Conservation (phyloP, 208 protist species). For the Spongospora subterranea region DNA sequence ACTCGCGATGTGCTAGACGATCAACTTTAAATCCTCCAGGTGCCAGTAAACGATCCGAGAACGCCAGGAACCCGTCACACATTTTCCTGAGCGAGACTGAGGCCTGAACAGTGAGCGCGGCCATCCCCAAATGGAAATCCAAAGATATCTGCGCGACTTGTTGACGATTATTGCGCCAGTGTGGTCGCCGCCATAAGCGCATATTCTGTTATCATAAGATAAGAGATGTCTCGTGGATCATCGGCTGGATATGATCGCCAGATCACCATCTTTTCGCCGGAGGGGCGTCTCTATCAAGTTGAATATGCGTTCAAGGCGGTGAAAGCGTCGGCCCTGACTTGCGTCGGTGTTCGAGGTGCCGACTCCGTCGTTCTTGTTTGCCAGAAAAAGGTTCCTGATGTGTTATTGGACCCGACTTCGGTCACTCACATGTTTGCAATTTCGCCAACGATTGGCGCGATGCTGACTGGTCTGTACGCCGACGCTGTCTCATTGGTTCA, state of each 20-base stretch:
- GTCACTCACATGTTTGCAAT: constrained; percentile 93
- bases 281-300: constrained; percentile 97
- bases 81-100: too few species aligned
- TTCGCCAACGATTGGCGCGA: constrained; percentile 88
- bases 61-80: too few species aligned
- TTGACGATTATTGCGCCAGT: too few species aligned
- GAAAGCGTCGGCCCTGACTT: constrained; percentile 90
- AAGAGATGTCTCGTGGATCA: constrained; percentile 71
- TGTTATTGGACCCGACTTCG: constrained; percentile 90
- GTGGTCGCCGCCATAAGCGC: too few species aligned
- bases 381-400: constrained; percentile 95
- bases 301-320: constrained; percentile 98
- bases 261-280: constrained; percentile 98
- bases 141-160: too few species aligned
- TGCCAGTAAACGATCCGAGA: too few species aligned
- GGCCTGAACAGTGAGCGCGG: too few species aligned
- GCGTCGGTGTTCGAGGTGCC: constrained; percentile 90
- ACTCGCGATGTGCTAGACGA: too few species aligned
- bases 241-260: constrained; percentile 93
- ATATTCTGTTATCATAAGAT: background rate
- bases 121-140: too few species aligned
- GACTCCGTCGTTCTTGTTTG: constrained; percentile 91
- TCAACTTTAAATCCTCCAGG: too few species aligned
- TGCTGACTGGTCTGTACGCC: constrained; percentile 90
- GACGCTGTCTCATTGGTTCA: constrained; percentile 59